Conservation (phyloP, 176 grass and related monocot species). For the Tuctoria greenei region DNA sequence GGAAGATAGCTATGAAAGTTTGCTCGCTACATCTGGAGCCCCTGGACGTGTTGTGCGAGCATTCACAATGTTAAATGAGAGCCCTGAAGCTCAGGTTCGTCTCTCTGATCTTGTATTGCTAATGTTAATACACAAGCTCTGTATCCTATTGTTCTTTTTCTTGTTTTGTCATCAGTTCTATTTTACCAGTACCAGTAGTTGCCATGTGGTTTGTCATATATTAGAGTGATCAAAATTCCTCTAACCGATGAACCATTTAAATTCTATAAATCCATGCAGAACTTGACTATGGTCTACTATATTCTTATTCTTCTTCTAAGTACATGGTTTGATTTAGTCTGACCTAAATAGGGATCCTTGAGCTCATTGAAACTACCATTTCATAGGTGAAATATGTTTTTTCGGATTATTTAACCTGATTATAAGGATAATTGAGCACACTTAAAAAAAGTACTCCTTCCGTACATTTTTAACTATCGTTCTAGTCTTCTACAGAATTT, state of each 20-base stretch:
- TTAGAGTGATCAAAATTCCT: not conserved
- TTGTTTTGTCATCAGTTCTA: not conserved
- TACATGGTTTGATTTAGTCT: not conserved
- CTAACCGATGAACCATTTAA: not conserved
- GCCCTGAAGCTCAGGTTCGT: constrained; percentile 51
- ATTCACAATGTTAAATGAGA: constrained; percentile 45
- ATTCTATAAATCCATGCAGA: too few species aligned
- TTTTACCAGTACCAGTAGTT: not conserved
- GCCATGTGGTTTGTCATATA: not conserved
- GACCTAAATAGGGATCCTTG: not conserved
- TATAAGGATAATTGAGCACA: not conserved
- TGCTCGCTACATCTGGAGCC: constrained; percentile 19
- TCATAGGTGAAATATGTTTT: not conserved
- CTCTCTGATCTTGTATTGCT: constrained; percentile 9
- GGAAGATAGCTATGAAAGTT: constrained; percentile 32
- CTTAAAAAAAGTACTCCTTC: too few species aligned
- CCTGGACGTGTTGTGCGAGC: constrained; percentile 49
- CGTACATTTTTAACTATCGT: too few species aligned
- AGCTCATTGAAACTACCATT: not conserved
- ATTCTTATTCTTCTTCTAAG: too few species aligned
- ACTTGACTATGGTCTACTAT: too few species aligned
- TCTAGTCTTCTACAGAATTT: too few species aligned
- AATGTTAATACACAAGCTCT: not conserved
- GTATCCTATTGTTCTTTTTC: not conserved
- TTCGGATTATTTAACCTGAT: not conserved